Base-by-base conservation (phyloP, 2,329 filamentous ascomycete genomes). In the Penicillium sp. region DNA sequence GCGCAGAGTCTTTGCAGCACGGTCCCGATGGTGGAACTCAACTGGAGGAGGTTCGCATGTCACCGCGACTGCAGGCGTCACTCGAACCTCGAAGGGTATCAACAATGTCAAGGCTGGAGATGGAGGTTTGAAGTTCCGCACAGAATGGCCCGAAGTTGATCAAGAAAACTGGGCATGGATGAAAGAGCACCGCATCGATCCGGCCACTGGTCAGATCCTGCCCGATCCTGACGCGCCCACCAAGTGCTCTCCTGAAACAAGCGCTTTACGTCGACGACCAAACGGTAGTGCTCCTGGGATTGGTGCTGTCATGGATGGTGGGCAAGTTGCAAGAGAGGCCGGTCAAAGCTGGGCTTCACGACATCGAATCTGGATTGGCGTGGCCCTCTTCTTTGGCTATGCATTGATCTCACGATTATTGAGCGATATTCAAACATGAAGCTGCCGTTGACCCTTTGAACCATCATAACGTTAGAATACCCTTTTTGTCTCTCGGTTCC, bases 21-120 rank as follows among this genome's bases (percentile, higher is more conserved):
- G 88, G 54, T 88, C 89, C 13, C 78, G 88, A 46, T 99, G 93
- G 93, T 97, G 91, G 91, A 99, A 99, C 73, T 88, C 85, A 29
- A 97, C 92, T 0, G 91, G 92, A 34, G 90, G 89, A 44, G 92
- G 92, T 7, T 87, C 86, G 2, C 81, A 85, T 53, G 66, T 72
- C 28, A 72, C 71, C 40, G 70, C 72, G 3, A 70, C 76, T 2
- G 66, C 74, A 1, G 76, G 76, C 4, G 69, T 78, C 13, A 83
- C 79, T 54, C 68, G 74, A 18, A 78, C 73, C 38, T 67, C 77
- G 48, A 89, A 85, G 67, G 89, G 88, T 9, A 89, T 95, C 55
- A 84, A 82, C 27, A 81, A 81, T 37, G 80, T 96, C 64, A 95
- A 91, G 71, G 87, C 87, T 3, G 93, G 93, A 18, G 93, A 99